These are phyloP conservation scores for Cubamyces lactineus DNA, from an alignment of 768 basidiomycete species.

Conservation along the genomic window DNA sequence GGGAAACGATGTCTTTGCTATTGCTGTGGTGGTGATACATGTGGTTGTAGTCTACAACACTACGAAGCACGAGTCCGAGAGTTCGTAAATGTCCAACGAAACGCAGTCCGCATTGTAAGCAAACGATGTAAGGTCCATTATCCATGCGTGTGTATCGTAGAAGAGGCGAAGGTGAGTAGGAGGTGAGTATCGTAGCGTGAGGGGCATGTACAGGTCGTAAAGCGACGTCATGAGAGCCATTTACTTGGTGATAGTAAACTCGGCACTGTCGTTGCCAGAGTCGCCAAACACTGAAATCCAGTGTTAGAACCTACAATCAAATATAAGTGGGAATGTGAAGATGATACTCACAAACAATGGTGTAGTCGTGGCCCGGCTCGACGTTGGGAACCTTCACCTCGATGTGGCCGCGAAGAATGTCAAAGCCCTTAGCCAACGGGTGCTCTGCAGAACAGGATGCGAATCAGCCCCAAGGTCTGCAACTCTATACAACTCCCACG, in stretches of 20 bases:
- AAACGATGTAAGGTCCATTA: constrained; percentile 12
- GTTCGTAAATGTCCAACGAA: not conserved
- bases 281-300: constrained; percentile 48
- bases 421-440: constrained; percentile 40
- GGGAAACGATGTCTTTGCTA: not conserved
- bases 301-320: not conserved
- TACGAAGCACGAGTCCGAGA: not conserved
- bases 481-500: too few relatives aligned
- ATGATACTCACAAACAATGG: constrained; percentile 46
- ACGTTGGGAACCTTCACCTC: constrained; percentile 44
- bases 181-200: constrained; percentile 12
- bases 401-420: constrained; percentile 40
- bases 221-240: constrained; percentile 1
- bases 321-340: too few relatives aligned
- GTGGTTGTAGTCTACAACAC: not conserved
- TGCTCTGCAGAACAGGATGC: constrained; percentile 29
- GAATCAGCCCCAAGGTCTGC: too few relatives aligned
- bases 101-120: not conserved
- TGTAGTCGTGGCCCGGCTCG: constrained; percentile 36
- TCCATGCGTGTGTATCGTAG: constrained; percentile 5
- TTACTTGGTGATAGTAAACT: constrained; percentile 39
- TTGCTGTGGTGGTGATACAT: constrained; percentile 10
- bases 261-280: constrained; percentile 48
- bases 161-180: not conserved
- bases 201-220: constrained; percentile 7